phyloP scores from a whole-genome alignment of 495 filamentous ascomycete species.

The Lepidopterella palustris region DNA sequence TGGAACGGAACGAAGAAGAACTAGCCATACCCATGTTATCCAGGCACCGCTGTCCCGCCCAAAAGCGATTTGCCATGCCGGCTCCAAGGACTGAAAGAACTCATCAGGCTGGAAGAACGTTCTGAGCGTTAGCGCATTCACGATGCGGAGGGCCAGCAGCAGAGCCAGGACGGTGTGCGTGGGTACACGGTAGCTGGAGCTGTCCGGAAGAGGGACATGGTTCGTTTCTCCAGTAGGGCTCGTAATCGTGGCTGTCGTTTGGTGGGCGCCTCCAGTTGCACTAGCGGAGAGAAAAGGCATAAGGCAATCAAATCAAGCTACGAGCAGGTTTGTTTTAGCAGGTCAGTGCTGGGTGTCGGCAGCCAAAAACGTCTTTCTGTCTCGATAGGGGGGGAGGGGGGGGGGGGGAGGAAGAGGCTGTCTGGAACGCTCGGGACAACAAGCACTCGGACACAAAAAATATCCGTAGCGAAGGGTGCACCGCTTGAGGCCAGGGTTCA shows the following conservation, averaged over 20 bases:
- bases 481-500: conserved; percentile 7
- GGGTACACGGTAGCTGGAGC: background rate
- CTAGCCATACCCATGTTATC: conserved; percentile 81
- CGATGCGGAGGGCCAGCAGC: conserved; percentile 68
- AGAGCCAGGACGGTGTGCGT: conserved; percentile 23
- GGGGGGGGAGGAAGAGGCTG: background rate
- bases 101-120: conserved; percentile 99
- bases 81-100: conserved; percentile 93
- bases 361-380: background rate
- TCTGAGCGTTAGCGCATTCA: conserved; percentile 74
- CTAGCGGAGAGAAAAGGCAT: conserved; percentile 11
- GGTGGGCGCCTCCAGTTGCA: conserved; percentile 9
- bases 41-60: conserved; percentile 71
- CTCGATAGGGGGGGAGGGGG: background rate
- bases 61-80: conserved; percentile 87
- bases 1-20: conserved; percentile 1
- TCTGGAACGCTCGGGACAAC: conserved; percentile 10
- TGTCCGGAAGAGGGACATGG: background rate
- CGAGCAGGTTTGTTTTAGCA: background rate
- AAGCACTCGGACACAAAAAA: conserved; percentile 3
- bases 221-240: conserved; percentile 4
- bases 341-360: background rate
- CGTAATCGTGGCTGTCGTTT: conserved; percentile 20
- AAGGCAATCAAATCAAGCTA: conserved; percentile 14
- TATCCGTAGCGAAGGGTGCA: background rate